Base-by-base conservation (phyloP, 2,329 filamentous ascomycete genomes). In the Fusarium lyarnte region DNA sequence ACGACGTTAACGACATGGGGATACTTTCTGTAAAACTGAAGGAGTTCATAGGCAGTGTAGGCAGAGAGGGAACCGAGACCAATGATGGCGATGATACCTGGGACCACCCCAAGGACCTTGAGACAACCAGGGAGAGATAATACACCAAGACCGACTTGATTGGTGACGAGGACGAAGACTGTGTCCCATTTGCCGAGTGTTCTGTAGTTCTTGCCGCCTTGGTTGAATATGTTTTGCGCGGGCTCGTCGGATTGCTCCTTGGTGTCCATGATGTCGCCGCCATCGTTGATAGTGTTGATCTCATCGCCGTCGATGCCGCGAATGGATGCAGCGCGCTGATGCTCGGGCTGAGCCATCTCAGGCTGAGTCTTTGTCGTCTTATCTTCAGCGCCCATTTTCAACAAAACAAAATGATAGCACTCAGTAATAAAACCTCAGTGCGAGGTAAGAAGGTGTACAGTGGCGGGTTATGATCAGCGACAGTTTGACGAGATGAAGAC, bases 121-220 rank as follows among this genome's bases (percentile, higher is more conserved):
- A 92, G 91, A 0, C 90, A 92, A 79, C 89, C 91, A 1, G 91
- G 91, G 69, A 93, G 91, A 1, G 89, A 91, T 86, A 93, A 90
- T 78, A 80, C 79, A 3, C 78, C 78, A 1, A 79, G 73, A 16
- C 75, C 77, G 47, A 79, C 74, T 45, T 79, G 77, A 65, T 78
- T 78, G 13, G 77, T 78, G 39, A 78, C 64, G 3, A 78, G 68
- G 38, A 78, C 75, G 33, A 78, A 78, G 23, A 78, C 76, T 0
- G 76, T 75, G 9, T 78, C 76, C 76, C 76, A 78, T 21, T 70
- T 69, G 6, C 74, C 47, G 5, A 78, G 71, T 1, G 76, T 78
- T 51, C 76, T 72, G 53, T 78, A 78, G n/a, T 75, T 78, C n/a
- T 78, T 74, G 45, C 76, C 77, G 29, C 76, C 76, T 36, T 78